phyloP scores from a whole-genome alignment of 2,329 filamentous ascomycete genomes.

The Fusarium aywerte region DNA sequence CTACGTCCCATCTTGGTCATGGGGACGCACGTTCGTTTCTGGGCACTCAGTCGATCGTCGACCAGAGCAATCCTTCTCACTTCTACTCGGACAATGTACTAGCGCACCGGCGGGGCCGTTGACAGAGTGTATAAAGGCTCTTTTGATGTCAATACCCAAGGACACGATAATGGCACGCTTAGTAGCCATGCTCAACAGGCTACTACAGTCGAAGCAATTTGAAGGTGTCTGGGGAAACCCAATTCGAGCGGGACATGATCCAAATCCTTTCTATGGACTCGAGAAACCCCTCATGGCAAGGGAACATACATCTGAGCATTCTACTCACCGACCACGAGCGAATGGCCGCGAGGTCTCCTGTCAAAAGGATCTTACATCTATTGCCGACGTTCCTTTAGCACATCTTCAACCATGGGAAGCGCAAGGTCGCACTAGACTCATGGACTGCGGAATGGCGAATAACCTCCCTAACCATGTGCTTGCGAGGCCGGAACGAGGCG shows the following conservation, averaged over 20 bases:
- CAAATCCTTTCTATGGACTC: constrained; percentile 41
- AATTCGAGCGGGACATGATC: constrained; percentile 40
- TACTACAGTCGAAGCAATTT: constrained; percentile 27
- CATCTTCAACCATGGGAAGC: constrained; percentile 26
- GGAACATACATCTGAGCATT: background rate
- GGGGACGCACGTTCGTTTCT: constrained; percentile 41
- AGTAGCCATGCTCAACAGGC: constrained; percentile 3
- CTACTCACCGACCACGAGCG: accelerated
- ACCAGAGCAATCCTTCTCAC: constrained; percentile 37
- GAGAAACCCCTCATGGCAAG: background rate
- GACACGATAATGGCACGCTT: constrained; percentile 31
- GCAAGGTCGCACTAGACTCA: constrained; percentile 31
- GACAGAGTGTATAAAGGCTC: constrained; percentile 34
- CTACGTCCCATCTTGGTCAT: constrained; percentile 40
- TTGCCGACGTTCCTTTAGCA: accelerated
- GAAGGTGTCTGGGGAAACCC: constrained; percentile 42
- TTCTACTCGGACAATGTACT: constrained; percentile 36
- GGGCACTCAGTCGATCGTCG: constrained; percentile 32
- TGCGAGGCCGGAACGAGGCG: constrained; percentile 21
- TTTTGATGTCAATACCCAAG: constrained; percentile 29
- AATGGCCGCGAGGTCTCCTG: accelerated
- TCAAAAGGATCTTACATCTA: accelerated
- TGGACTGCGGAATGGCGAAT: constrained; percentile 43
- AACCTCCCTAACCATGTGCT: constrained; percentile 40
- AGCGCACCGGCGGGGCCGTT: constrained; percentile 38